Evolutionary conservation across 805 yeast genomes (phyloP), one percentile per base, ranked within the genome.

Genomic region (Saccharomycopsis amapae): DNA sequence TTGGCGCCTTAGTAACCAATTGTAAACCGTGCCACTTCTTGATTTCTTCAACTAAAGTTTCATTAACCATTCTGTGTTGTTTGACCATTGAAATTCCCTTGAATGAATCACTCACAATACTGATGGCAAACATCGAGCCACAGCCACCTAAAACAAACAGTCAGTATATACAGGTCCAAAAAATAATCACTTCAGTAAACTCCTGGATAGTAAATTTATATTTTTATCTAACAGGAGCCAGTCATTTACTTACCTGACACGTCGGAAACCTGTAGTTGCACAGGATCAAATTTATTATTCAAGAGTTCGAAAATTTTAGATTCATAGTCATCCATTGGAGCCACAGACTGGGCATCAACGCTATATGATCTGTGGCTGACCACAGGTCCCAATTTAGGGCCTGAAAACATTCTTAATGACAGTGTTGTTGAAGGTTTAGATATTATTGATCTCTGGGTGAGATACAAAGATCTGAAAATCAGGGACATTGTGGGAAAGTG

Each of bases 61-160:
- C 76, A 63, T 93, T 90, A 13, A 93, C 97, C 54, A 90, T 62
- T 50, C 96, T 73, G 58, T 93, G 98, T 62, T 93, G 98, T 59
- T 88, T 89, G 53, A 93, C 72, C 79, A 86, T 86, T 1, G 85
- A 68, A 37, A 85, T 59, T 0, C 95, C 95, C 55, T 83, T 78
- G 65, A 93, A 93, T 57, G 76, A 67, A 1, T 69, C 71, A 44
- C 93, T 79, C 38, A 79, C 83, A 15, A 93, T 75, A 48, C 72
- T 67, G 42, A 93, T 90, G 40, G 95, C 87, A 65, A 87, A 93
- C 98, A 93, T 93, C 5, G 97, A 88, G 1, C 98, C 98, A 65
- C 98, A 93, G 1, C 98, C 98, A 17, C 90, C 97, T 44, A 35
- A 18, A 26, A 26, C 7, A 26, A 26, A 26, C 7, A 26, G 30